phyloP scores from a whole-genome alignment of 805 yeast species.

The Debaryomyces tyrocola region DNA sequence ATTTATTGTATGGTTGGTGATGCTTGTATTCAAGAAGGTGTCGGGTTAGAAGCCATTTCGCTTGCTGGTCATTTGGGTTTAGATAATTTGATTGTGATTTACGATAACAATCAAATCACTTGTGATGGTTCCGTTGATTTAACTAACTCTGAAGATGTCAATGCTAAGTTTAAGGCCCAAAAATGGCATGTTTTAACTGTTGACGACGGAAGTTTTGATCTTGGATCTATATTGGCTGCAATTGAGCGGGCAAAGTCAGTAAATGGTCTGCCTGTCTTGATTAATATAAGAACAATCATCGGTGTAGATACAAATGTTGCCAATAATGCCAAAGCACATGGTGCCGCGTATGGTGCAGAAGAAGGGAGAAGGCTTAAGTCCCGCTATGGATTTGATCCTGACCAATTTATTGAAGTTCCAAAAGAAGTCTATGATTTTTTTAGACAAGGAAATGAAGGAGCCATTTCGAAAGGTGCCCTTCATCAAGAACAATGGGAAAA shows the following conservation, averaged over 20 bases:
- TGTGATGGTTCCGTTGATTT: conserved; percentile 90
- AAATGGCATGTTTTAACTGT: conserved; percentile 90
- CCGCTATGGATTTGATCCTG: conserved; percentile 86
- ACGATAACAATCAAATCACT: conserved; percentile 96
- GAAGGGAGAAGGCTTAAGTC: conserved; percentile 85
- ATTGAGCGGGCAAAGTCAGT: conserved; percentile 78
- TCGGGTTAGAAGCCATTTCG: conserved; percentile 89
- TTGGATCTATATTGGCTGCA: conserved; percentile 68
- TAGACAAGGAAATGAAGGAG: conserved; percentile 45
- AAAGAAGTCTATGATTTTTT: conserved; percentile 77
- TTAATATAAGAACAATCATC: conserved; percentile 85
- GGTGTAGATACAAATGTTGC: conserved; percentile 86
- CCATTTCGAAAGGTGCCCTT: conserved; percentile 15
- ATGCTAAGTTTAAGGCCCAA: conserved; percentile 80
- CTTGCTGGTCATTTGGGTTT: conserved; percentile 95
- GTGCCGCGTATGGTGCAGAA: conserved; percentile 92
- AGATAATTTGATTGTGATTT: conserved; percentile 89
- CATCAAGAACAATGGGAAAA: conserved; percentile 21
- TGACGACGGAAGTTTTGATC: conserved; percentile 76
- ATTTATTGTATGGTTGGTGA: conserved; percentile 88
- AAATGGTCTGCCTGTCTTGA: conserved; percentile 82
- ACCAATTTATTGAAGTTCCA: conserved; percentile 74
- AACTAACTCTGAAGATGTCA: conserved; percentile 92
- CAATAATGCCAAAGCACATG: conserved; percentile 94
- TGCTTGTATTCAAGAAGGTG: conserved; percentile 98